phyloP scores from a whole-genome alignment of 2,329 filamentous ascomycete species.

The Anthostomella pinea region DNA sequence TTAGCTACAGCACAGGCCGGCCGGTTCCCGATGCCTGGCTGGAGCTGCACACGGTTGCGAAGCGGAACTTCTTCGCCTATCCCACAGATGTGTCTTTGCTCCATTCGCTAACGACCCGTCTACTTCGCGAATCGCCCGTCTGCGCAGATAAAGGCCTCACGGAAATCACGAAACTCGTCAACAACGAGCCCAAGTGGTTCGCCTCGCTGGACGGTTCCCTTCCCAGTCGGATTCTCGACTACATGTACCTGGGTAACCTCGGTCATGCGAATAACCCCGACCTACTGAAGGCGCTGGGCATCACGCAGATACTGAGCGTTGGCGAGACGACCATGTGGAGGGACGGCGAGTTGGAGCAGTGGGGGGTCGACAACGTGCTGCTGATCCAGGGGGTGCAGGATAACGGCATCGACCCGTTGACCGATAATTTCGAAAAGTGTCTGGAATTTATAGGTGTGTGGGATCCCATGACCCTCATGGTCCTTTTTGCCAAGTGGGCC shows the following conservation, averaged over 20 bases:
- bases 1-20: slow-evolving; percentile 83
- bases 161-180: slow-evolving; percentile 51
- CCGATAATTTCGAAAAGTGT: slow-evolving; percentile 79
- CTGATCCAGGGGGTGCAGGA: slow-evolving; percentile 86
- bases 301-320: slow-evolving; percentile 84
- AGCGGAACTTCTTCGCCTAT: slow-evolving; percentile 95
- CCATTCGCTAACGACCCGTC: slow-evolving; percentile 69
- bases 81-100: slow-evolving; percentile 83
- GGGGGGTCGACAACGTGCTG: slow-evolving; percentile 77
- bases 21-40: slow-evolving; percentile 86
- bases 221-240: slow-evolving; percentile 82
- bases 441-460: slow-evolving; percentile 85
- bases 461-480: slow-evolving; percentile 8
- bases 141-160: slow-evolving; percentile 46
- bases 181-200: slow-evolving; percentile 74
- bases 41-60: slow-evolving; percentile 72
- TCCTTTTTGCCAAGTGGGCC: background rate
- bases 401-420: slow-evolving; percentile 92
- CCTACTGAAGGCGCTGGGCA: slow-evolving; percentile 74
- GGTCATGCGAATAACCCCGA: slow-evolving; percentile 92
- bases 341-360: slow-evolving; percentile 64
- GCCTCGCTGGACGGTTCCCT: slow-evolving; percentile 82
- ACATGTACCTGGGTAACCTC: slow-evolving; percentile 95
- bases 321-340: slow-evolving; percentile 85
- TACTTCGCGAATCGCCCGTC: slow-evolving; percentile 69